Percentiles rank a stretch among this genome's conserved stretches.
Evolutionary conservation across 225 moss, liverwort and hornwort genomes (phyloP).

Genomic region (Pseudisothecium myosuroides): DNA sequence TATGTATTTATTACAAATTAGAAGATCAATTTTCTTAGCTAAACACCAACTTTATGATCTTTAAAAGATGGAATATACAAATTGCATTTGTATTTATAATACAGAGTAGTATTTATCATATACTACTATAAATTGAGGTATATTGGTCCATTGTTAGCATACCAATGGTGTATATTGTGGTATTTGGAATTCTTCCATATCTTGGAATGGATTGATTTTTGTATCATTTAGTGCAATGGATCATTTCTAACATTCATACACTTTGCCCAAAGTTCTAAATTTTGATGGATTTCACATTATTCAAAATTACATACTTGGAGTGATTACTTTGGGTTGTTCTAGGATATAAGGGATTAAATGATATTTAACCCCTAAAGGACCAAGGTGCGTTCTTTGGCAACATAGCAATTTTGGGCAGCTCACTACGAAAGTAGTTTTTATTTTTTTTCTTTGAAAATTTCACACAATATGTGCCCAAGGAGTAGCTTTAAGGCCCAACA

Average conservation of each 20-base stretch:
- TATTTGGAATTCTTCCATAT: not conserved
- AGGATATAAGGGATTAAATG: not conserved
- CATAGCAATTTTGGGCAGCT: too few species aligned
- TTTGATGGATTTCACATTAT: not conserved
- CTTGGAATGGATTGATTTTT: not conserved
- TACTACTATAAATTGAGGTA: not conserved
- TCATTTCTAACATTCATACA: rapidly evolving
- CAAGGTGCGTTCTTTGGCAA: too few species aligned
- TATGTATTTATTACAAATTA: not conserved
- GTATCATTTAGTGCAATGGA: not conserved
- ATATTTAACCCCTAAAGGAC: too few species aligned
- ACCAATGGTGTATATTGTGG: not conserved
- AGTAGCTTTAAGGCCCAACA: too few species aligned
- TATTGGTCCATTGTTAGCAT: not conserved
- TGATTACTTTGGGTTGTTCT: not conserved
- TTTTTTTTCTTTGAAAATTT: too few species aligned
- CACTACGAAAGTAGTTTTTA: too few species aligned
- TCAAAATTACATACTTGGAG: not conserved
- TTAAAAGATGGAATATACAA: rapidly evolving
- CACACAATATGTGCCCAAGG: too few species aligned
- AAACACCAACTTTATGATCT: not conserved
- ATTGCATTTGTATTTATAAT: not conserved
- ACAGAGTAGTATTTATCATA: not conserved
- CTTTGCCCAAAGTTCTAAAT: not conserved
- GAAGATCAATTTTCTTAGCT: not conserved